A percentile compares a stretch with the other conserved stretches of the same genome.
These are phyloP conservation scores for Sugiyamaella xylanicola DNA, from an alignment of 1,139 yeast genomes.

Conservation along the genomic window DNA sequence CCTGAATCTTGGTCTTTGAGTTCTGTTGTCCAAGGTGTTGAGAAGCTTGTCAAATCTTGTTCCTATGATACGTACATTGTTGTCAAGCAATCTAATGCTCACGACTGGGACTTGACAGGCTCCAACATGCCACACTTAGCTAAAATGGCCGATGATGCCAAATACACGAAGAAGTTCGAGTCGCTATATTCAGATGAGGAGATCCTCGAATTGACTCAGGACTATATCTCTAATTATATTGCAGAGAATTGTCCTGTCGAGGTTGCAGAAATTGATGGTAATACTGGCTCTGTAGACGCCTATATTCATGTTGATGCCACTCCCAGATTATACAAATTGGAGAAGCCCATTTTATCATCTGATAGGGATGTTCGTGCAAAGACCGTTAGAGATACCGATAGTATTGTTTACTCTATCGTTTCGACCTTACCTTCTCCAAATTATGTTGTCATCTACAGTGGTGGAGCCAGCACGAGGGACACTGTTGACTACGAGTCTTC, in stretches of 20 bases:
- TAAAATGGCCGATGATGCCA: constrained; percentile 5
- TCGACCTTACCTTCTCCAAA: constrained; percentile 40
- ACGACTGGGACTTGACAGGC: constrained; percentile 37
- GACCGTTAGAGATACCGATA: constrained; percentile 36
- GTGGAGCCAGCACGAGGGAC: constrained; percentile 21
- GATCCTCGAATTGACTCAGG: constrained; percentile 10
- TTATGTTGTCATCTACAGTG: constrained; percentile 40
- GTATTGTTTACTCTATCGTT: constrained; percentile 36
- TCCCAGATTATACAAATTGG: constrained; percentile 39
- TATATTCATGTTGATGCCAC: constrained; percentile 34
- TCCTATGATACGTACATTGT: constrained; percentile 44
- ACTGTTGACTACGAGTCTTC: constrained; percentile 6
- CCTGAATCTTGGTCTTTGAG: constrained; percentile 16
- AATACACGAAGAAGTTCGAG: constrained; percentile 10
- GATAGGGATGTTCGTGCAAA: constrained; percentile 25
- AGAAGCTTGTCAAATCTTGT: constrained; percentile 36
- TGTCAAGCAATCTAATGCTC: constrained; percentile 43
- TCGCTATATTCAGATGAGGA: constrained; percentile 8
- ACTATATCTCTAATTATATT: constrained; percentile 27
- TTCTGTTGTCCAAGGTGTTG: constrained; percentile 26
- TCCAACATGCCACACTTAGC: constrained; percentile 23
- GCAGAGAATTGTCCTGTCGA: constrained; percentile 36
- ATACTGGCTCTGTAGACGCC: constrained; percentile 33
- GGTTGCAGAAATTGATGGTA: constrained; percentile 33
- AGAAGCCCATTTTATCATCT: constrained; percentile 33